A percentile compares a stretch with the other conserved stretches of the same genome.
Conservation (phyloP, 1,284 basidiomycete genomes). For the Papiliotrema fonsecae region DNA sequence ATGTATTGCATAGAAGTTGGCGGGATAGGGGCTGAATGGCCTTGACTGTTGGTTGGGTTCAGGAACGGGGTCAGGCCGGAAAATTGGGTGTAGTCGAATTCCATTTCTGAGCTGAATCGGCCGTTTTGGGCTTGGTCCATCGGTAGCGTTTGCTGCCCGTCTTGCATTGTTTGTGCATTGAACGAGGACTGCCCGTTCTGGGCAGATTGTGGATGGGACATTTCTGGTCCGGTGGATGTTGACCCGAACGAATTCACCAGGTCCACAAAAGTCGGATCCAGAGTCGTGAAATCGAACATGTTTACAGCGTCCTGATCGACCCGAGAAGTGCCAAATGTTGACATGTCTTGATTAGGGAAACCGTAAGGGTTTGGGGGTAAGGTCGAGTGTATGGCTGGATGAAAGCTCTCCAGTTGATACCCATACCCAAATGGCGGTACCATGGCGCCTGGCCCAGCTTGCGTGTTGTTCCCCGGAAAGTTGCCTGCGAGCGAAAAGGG, state of each 20-base stretch:
- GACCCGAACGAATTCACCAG: conserved; percentile 24
- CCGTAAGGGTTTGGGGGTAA: not conserved
- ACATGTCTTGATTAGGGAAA: not conserved
- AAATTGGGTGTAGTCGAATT: not conserved
- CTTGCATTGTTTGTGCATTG: not conserved
- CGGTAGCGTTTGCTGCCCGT: not conserved
- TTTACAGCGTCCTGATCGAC: conserved; percentile 6
- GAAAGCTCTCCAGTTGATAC: not conserved
- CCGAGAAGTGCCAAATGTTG: not conserved
- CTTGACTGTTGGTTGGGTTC: not conserved
- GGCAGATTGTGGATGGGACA: not conserved
- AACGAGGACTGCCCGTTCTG: no score
- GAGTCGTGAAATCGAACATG: conserved; percentile 30
- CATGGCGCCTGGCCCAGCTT: no score
- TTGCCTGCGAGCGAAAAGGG: no score
- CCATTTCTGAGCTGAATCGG: not conserved
- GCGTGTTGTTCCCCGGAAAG: not conserved
- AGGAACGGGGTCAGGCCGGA: conserved; percentile 5
- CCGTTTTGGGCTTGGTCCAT: not conserved
- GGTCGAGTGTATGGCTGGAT: no score
- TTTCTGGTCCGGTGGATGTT: conserved; percentile 1
- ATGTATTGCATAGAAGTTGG: not conserved
- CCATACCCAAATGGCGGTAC: not conserved
- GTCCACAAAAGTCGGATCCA: conserved; percentile 33
- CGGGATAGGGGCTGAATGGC: not conserved